phyloP scores from a whole-genome alignment of 2,329 filamentous ascomycete species.

The Rugonectria rugulosa region DNA sequence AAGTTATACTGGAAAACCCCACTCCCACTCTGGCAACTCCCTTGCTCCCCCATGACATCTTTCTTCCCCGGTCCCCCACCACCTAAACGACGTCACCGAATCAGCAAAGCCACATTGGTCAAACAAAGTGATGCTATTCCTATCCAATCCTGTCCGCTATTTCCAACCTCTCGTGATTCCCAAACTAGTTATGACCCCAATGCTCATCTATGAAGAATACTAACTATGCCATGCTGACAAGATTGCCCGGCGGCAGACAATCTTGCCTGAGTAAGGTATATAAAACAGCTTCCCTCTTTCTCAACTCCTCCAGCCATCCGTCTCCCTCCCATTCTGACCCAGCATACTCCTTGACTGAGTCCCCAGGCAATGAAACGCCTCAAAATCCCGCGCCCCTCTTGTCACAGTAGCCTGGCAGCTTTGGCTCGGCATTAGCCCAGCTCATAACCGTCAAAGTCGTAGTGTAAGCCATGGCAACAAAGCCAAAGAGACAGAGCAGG shows the following conservation, averaged over 20 bases:
- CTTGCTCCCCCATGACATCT: neutral
- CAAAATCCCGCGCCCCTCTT: constrained; percentile 38
- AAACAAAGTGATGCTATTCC: constrained; percentile 6
- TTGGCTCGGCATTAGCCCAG: constrained; percentile 72
- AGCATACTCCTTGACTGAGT: neutral
- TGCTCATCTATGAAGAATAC: constrained; percentile 37
- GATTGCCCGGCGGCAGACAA: constrained; percentile 26
- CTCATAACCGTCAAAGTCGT: constrained; percentile 85
- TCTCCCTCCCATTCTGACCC: neutral
- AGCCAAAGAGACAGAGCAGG: constrained; percentile 79
- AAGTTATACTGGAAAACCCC: no score
- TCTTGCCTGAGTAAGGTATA: constrained; percentile 14
- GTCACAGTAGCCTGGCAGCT: constrained; percentile 63
- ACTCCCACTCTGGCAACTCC: constrained; percentile 33
- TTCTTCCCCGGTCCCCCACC: constrained; percentile 25
- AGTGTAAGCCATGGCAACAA: constrained; percentile 90
- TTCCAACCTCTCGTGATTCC: neutral
- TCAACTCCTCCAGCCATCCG: constrained; percentile 3
- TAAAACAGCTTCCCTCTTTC: constrained; percentile 7
- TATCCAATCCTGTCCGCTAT: neutral
- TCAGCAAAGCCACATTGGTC: constrained; percentile 20
- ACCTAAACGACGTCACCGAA: constrained; percentile 24
- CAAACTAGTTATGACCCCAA: constrained; percentile 24
- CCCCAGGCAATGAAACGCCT: neutral
- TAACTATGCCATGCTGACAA: constrained; percentile 30